Percentiles rank a stretch among this genome's conserved stretches.
These are phyloP conservation scores for Aspergillus nomiae DNA, from an alignment of 2,329 filamentous ascomycete genomes.

Conservation along the genomic window DNA sequence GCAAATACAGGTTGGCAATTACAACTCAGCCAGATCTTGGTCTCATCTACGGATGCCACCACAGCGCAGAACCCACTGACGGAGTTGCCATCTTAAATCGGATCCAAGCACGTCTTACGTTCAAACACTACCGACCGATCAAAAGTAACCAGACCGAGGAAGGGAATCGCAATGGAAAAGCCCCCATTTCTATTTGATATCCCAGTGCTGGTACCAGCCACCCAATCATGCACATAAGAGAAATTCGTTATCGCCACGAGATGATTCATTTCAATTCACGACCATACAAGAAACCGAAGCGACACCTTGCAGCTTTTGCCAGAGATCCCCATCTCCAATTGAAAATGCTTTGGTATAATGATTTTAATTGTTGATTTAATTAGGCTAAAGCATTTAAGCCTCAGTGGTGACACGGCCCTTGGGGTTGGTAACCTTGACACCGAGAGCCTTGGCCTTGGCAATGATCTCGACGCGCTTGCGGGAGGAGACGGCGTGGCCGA, in stretches of 20 bases:
- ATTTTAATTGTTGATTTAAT: conserved; percentile 24
- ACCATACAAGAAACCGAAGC: conserved; percentile 16
- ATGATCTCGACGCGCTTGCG: conserved; percentile 99
- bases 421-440: conserved; percentile 99
- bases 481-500: conserved; percentile 96
- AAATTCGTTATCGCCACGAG: conserved; percentile 15
- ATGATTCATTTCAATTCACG: conserved; percentile 15
- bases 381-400: conserved; percentile 61
- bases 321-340: conserved; percentile 8
- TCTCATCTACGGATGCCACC: background rate
- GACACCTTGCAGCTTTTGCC: conserved; percentile 9
- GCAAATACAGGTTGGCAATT: background rate
- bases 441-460: conserved; percentile 93
- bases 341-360: conserved; percentile 14
- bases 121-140: background rate
- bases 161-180: background rate
- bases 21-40: background rate
- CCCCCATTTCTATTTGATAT: conserved; percentile 1
- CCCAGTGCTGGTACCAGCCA: background rate
- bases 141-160: background rate
- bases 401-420: conserved; percentile 99
- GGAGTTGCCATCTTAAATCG: background rate
- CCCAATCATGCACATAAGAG: conserved; percentile 5
- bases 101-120: background rate
- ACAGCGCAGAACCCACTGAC: background rate